Evolutionary conservation across 495 filamentous ascomycete genomes (phyloP), one percentile per base, ranked within the genome.

Genomic region (Xylaria grammica): DNA sequence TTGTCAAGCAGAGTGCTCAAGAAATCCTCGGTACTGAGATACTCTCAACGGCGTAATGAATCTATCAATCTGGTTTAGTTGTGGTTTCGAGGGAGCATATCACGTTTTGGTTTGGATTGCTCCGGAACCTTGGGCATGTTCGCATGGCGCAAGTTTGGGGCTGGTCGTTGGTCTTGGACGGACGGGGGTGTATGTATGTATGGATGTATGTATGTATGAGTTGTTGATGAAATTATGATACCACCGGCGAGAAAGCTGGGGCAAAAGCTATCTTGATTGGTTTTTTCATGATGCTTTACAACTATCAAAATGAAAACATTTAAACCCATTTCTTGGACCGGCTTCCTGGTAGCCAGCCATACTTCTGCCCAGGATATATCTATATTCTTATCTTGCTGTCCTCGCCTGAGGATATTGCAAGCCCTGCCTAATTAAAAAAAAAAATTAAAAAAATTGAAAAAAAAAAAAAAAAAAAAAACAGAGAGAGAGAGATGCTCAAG

Each of bases 1-100:
- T 99, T 68, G 86, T 98, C 54, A 95, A 91, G 80, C 87, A 88
- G 26, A 87, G 88, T 15, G 91, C 92, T 4, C 81, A 90, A 69
- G 89, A 91, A 69, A 83, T 87, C 49, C 79, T 88, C 59, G 74
- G 73, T 49, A 75, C 74, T 29, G 36, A 57, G 53, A 48, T 51
- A 68, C 69, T 19, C 68, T 72, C 24, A 44, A 40, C 10, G 56
- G 64, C 49, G 46, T 57, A 29, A 44, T 52, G 40, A 38, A 56
- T 34, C 10, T 22, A 32, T 26, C 9, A 34, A 46, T 34, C 0
- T n/a, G 26, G 15, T 15, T 32, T 22, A 8, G 13, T 26, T 1
- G 20, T 27, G 5, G 32, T 56, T 56, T 34, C 34, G 17, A 17
- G 50, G 9, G 29, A 34, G 19, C 19, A 36, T 36, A 36, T 36